These are phyloP conservation scores for Iberis pinnata DNA, from an alignment of 345 rosid genomes.

Conservation along the genomic window DNA sequence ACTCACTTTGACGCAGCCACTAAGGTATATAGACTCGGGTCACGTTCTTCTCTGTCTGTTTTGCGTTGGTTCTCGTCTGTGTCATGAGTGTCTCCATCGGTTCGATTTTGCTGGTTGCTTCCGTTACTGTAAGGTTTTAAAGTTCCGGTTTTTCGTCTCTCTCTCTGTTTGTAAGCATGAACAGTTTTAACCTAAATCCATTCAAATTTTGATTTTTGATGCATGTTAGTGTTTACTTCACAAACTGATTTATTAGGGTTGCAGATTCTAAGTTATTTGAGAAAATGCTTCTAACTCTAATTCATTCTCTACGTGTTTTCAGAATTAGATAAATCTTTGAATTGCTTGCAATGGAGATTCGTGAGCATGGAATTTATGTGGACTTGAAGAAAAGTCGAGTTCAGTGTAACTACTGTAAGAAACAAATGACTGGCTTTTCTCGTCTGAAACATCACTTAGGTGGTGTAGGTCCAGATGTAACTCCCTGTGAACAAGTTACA, in stretches of 20 bases:
- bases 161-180: neutral
- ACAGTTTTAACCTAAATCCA: neutral
- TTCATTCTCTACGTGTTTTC: conserved; percentile 2
- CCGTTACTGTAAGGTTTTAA: neutral
- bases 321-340: neutral
- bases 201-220: neutral
- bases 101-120: too few species aligned
- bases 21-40: neutral
- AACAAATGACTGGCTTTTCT: conserved; percentile 21
- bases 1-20: neutral
- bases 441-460: conserved; percentile 51
- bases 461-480: conserved; percentile 36
- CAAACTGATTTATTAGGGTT: neutral
- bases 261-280: too few species aligned
- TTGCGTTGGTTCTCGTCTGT: neutral
- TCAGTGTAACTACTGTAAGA: conserved; percentile 47
- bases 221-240: neutral
- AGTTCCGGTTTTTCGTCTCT: neutral
- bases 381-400: conserved; percentile 25
- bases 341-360: conserved; percentile 21
- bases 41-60: neutral
- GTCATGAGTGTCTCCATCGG: neutral
- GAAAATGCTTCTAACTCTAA: neutral
- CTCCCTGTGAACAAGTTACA: conserved; percentile 40
- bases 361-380: conserved; percentile 35